Conservation (phyloP, 306 rosid genomes). For the Cajanus cajan region DNA sequence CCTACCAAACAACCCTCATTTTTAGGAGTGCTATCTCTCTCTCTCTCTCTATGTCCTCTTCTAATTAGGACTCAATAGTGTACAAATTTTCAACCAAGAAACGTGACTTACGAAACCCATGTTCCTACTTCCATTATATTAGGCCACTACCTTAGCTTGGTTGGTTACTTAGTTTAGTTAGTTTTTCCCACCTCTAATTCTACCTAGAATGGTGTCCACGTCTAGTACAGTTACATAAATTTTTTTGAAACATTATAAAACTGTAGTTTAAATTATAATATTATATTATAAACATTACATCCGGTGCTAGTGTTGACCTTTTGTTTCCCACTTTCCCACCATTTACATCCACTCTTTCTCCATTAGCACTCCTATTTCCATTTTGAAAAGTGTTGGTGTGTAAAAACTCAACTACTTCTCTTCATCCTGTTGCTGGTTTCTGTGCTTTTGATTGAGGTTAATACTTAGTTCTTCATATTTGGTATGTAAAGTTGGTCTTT, state of each 20-base stretch:
- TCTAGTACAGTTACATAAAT: not conserved
- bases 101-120: constrained; percentile 20
- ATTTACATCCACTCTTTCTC: not conserved
- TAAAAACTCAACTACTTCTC: not conserved
- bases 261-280: not conserved
- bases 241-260: constrained; percentile 1
- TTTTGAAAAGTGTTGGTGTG: not conserved
- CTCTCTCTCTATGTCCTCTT: not conserved
- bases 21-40: not conserved
- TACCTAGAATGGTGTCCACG: not conserved
- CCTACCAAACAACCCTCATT: not conserved
- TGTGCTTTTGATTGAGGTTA: not conserved
- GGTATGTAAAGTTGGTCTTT: no score
- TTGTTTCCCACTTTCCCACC: constrained; percentile 20
- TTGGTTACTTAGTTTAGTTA: constrained; percentile 7
- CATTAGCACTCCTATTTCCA: not conserved
- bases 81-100: not conserved
- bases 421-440: not conserved
- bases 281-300: not conserved
- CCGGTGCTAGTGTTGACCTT: not conserved
- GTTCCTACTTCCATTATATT: constrained; percentile 9
- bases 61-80: not conserved
- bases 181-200: not conserved
- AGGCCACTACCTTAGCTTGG: constrained; percentile 1
- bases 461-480: not conserved